These are phyloP conservation scores for Eucalyptus pumila DNA, from an alignment of 345 rosid genomes.

Conservation along the genomic window DNA sequence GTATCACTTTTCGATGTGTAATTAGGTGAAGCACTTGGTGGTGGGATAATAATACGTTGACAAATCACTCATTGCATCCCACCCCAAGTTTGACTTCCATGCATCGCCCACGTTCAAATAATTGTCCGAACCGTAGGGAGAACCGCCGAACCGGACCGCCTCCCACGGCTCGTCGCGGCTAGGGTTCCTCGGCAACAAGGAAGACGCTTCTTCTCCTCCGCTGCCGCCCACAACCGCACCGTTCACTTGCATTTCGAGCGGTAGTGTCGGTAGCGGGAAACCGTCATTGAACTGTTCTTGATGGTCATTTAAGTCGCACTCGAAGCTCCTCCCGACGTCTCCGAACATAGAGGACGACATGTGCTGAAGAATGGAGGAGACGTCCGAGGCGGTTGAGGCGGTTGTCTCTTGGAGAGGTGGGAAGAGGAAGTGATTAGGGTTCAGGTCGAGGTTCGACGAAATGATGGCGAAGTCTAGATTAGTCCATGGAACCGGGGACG, in stretches of 20 bases:
- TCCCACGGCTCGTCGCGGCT: not conserved
- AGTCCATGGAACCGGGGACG: not conserved
- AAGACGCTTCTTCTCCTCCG: not conserved
- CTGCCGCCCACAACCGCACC: not conserved
- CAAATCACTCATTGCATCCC: not conserved
- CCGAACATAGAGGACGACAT: conserved; percentile 44
- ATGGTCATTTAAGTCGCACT: not conserved
- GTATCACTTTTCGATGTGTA: not conserved
- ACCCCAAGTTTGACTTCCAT: not conserved
- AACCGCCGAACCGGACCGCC: not conserved
- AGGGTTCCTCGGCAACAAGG: not conserved
- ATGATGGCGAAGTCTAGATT: not conserved
- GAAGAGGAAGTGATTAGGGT: not conserved
- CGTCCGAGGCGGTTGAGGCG: not conserved
- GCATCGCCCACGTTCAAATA: not conserved
- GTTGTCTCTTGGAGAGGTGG: not conserved
- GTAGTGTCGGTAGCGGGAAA: not conserved
- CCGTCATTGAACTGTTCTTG: not conserved
- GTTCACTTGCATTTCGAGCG: not conserved
- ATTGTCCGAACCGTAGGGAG: not conserved
- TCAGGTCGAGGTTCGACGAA: not conserved
- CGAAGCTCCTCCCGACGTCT: conserved; percentile 1
- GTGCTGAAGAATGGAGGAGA: conserved; percentile 30
- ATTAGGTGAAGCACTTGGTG: conserved; percentile 3
- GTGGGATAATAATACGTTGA: not conserved